Evolutionary conservation across 345 rosid species (phyloP).

Genomic region (Triadica sebifera): DNA sequence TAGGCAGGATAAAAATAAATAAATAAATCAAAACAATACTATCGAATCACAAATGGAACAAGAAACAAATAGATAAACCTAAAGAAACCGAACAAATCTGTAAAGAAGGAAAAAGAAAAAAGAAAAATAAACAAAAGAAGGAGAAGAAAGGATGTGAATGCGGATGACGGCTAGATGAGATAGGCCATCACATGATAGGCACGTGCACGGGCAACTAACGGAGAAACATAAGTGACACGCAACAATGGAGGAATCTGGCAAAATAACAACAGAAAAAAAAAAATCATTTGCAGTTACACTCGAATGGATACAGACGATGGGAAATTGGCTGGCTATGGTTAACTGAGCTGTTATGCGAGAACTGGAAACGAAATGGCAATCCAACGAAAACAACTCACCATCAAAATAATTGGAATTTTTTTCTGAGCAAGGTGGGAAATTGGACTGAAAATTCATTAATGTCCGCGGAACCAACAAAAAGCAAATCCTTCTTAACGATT

Average conservation of each 20-base stretch:
- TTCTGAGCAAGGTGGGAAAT: constrained; percentile 30
- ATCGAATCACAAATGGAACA: neutral
- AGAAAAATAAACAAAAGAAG: neutral
- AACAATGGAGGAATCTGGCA: neutral
- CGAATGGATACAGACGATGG: constrained; percentile 7
- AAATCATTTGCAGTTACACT: constrained; percentile 9
- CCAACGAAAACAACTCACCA: constrained; percentile 37
- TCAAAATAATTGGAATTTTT: constrained; percentile 19
- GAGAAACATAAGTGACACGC: neutral
- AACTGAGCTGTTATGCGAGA: neutral
- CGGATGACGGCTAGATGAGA: neutral
- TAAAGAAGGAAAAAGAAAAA: neutral
- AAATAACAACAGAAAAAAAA: constrained; percentile 5
- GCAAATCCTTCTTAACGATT: constrained; percentile 34
- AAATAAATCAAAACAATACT: neutral
- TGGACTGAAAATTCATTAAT: constrained; percentile 54
- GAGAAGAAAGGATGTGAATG: constrained; percentile 9
- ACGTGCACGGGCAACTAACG: neutral
- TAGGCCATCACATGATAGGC: neutral
- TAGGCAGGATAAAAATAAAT: neutral
- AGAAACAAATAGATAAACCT: neutral
- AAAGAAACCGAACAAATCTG: neutral
- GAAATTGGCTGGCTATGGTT: constrained; percentile 3
- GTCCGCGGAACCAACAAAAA: constrained; percentile 33
- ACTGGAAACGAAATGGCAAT: constrained; percentile 11